Evolutionary conservation across 2,329 filamentous ascomycete genomes (phyloP).

Genomic region (Dactylellina leptospora): DNA sequence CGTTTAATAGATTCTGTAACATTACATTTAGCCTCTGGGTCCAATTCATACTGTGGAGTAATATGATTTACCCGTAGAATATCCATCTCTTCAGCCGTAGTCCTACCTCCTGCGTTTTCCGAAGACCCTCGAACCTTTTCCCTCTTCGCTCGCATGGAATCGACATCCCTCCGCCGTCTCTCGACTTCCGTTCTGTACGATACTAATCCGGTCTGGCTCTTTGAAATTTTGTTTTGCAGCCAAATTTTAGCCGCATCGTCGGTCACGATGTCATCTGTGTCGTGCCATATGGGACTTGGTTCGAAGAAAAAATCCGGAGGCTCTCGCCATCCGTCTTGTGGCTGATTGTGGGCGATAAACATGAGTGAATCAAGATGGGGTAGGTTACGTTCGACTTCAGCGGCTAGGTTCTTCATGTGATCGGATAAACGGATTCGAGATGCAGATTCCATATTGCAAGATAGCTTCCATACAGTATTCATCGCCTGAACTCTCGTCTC

Average conservation of each 20-base stretch:
- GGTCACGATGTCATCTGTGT: constrained; percentile 84
- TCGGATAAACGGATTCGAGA: constrained; percentile 78
- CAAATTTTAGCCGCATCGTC: constrained; percentile 90
- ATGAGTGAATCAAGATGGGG: constrained; percentile 94
- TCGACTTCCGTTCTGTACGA: constrained; percentile 85
- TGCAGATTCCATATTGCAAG: constrained; percentile 79
- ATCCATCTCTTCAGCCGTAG: constrained; percentile 58
- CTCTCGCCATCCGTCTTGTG: constrained; percentile 78
- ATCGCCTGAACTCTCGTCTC: constrained; percentile 86
- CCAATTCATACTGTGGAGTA: background rate
- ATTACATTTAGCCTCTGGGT: background rate
- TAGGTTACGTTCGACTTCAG: constrained; percentile 86
- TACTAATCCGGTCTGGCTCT: constrained; percentile 83
- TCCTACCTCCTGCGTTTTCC: constrained; percentile 74
- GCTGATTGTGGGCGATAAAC: constrained; percentile 87
- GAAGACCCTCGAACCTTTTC: constrained; percentile 73
- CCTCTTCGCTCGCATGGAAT: constrained; percentile 81
- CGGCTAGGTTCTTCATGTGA: constrained; percentile 75
- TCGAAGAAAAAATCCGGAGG: constrained; percentile 87
- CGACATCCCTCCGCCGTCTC: constrained; percentile 78
- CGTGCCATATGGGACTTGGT: constrained; percentile 95
- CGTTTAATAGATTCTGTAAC: constrained; percentile 54
- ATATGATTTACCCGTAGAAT: constrained; percentile 52
- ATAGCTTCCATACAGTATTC: constrained; percentile 84
- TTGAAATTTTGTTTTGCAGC: constrained; percentile 87